Evolutionary conservation across 768 basidiomycete species (phyloP), one percentile per base, ranked within the genome.

Genomic region (Amanita rubescens): DNA sequence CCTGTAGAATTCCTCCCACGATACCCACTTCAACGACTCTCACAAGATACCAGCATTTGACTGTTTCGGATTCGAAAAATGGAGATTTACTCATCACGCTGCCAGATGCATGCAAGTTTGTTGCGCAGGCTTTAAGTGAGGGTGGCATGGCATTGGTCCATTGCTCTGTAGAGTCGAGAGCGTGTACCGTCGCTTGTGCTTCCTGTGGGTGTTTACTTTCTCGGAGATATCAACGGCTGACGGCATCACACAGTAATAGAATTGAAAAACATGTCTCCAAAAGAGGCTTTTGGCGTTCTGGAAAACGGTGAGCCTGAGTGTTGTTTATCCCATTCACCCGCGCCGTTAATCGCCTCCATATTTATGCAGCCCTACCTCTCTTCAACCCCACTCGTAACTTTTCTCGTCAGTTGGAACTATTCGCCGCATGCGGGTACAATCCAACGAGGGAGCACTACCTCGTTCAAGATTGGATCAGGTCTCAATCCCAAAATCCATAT

Each of bases 141-240:
- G 71, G 71, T 5, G 77, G 76, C 2, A 67, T 66, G 27, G 76
- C 84, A 15, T 75, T 85, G 20, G 73, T 85, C 19, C 74, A 82
- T 63, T 81, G 72, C 33, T 65, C 68, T 11, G 68, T 72, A n/a
- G 83, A 84, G 55, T 71, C 75, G 9, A 72, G 76, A 44, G 79
- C 80, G 15, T 81, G 78, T 59, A 69, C 74, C 30, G 74, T 74
- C 25, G 75, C 69, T 32, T 80, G 74, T 55, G 79, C 80, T 33
- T 80, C 76, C 63, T 60, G 81, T 81, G 59, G 63, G 79, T 69
- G n/a, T 11, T 24, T 12, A 11, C 12, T 24, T 17, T 7, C 14
- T 11, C n/a, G n/a, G 32, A 15, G 49, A 25, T 53, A 27, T 20
- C 54, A 5, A 49, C 33, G 47, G 24, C 12, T 11, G 41, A n/a